Conservation (phyloP, 257 asterid species). For the Plantago major region DNA sequence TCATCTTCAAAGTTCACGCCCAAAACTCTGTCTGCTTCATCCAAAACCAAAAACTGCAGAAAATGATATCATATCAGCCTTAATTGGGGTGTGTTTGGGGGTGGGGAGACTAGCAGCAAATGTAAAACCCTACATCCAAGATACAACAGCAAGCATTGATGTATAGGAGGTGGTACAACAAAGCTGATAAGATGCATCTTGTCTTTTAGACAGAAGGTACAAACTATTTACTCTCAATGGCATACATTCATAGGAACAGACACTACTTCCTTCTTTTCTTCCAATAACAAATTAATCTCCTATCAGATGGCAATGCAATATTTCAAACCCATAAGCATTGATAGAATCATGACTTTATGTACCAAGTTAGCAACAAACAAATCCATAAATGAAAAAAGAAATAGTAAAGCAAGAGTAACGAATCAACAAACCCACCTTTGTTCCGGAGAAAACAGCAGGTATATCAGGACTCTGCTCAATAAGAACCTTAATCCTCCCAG, state of each 20-base stretch:
- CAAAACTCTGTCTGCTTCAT: conserved; percentile 94
- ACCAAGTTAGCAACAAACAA: neutral
- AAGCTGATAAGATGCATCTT: too few species aligned
- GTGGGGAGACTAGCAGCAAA: too few species aligned
- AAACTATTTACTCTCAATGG: neutral
- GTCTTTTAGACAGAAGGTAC: neutral
- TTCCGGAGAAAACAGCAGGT: conserved; percentile 63
- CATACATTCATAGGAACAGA: neutral
- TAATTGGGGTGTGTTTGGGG: neutral
- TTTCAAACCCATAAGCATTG: neutral
- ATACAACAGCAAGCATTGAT: too few species aligned
- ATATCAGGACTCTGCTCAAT: conserved; percentile 72
- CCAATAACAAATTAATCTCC: neutral
- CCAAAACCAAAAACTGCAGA: conserved; percentile 85
- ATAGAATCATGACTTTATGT: neutral
- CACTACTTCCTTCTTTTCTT: neutral
- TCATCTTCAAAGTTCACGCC: conserved; percentile 87
- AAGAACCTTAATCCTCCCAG: conserved; percentile 91
- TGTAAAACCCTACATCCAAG: too few species aligned
- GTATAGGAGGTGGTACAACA: too few species aligned
- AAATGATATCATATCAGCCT: conserved; percentile 19
- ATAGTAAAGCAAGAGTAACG: neutral
- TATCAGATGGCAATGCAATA: neutral
- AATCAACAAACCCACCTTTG: conserved; percentile 49
- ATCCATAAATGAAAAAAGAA: neutral